These are phyloP conservation scores for Aegilops tauschii DNA, from an alignment of 176 grass and related monocot genomes.

Conservation along the genomic window DNA sequence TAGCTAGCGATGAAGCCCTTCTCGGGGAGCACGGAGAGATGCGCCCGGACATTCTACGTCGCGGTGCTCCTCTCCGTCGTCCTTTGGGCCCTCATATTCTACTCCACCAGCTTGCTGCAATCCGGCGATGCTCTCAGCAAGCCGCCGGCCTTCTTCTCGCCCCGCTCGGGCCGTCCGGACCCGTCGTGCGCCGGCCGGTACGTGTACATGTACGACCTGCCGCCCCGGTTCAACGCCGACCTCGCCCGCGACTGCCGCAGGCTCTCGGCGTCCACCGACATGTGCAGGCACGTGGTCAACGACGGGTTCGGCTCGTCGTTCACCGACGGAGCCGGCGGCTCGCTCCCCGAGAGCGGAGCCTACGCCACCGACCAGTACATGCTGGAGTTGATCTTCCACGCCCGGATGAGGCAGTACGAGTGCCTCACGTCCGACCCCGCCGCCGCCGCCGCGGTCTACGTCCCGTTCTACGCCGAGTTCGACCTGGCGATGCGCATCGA, in stretches of 20 bases:
- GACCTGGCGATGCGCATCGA: constrained; percentile 39
- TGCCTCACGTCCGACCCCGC: constrained; percentile 57
- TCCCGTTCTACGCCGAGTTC: constrained; percentile 76
- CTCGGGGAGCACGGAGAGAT: not conserved
- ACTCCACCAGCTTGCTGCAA: not conserved
- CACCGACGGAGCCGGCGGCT: not conserved
- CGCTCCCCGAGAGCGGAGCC: constrained; percentile 32
- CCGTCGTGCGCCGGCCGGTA: not conserved
- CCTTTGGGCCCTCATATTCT: not conserved
- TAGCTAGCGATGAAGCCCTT: not conserved
- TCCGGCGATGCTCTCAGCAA: not conserved
- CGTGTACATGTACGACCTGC: not conserved
- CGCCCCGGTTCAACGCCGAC: constrained; percentile 16
- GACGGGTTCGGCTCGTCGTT: constrained; percentile 37
- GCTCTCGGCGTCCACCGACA: constrained; percentile 20
- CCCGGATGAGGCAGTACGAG: constrained; percentile 56
- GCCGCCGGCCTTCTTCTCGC: not conserved
- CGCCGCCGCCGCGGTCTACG: constrained; percentile 28
- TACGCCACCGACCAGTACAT: constrained; percentile 20
- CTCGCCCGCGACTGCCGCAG: constrained; percentile 38
- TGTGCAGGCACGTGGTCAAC: constrained; percentile 53
- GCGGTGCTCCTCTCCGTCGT: not conserved
- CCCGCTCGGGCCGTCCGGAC: not conserved
- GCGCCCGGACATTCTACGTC: not conserved
- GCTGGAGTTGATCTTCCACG: constrained; percentile 69